Conservation (phyloP, 495 filamentous ascomycete species). For the Chaetomium tenue region DNA sequence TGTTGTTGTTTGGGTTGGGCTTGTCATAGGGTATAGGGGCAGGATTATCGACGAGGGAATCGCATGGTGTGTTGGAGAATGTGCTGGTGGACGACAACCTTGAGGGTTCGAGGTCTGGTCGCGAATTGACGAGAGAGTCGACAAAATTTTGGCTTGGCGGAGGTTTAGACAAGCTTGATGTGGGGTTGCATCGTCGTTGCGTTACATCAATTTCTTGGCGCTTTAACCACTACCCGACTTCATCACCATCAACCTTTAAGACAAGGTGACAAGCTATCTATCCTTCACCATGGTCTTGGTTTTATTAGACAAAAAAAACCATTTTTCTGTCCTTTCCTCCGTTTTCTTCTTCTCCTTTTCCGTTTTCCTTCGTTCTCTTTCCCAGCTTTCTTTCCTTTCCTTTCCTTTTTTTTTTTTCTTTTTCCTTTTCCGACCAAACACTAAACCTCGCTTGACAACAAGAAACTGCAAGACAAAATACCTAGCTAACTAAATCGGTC, state of each 20-base stretch:
- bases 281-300: no score
- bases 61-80: neutral
- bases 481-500: no score
- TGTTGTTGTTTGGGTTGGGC: neutral
- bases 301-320: no score
- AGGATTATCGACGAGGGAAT: neutral
- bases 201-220: neutral
- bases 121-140: neutral
- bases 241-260: neutral
- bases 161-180: neutral
- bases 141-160: slow-evolving; percentile 11
- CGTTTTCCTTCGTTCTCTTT: no score
- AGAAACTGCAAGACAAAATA: no score
- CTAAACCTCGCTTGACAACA: no score
- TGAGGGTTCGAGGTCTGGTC: neutral
- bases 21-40: neutral
- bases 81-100: neutral
- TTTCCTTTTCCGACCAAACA: no score
- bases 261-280: neutral
- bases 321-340: no score
- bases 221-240: no score
- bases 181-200: neutral
- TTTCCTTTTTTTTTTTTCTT: no score
- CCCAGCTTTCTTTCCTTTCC: no score
- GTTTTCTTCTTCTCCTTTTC: no score